These are phyloP conservation scores for Mycosarcoma mackinlayi DNA, from an alignment of 1,284 basidiomycete genomes.

Conservation along the genomic window DNA sequence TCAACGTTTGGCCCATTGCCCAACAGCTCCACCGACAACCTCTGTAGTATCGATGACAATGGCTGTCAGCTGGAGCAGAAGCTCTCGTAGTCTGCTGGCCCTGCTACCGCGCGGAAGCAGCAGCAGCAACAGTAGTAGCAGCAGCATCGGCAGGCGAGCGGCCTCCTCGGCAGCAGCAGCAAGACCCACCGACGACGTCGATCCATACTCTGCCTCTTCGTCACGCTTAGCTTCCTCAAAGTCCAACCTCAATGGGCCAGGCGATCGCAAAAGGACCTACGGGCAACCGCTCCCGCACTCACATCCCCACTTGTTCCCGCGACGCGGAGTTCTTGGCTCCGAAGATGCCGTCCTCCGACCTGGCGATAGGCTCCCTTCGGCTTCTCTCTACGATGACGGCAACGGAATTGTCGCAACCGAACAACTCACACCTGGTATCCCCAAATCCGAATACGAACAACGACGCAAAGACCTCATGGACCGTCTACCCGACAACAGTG, in stretches of 20 bases:
- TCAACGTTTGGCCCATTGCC: too few species aligned
- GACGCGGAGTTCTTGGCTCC: conserved; percentile 55
- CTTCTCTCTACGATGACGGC: conserved; percentile 23
- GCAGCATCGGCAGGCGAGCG: conserved; percentile 8
- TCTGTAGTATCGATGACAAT: conserved; percentile 4
- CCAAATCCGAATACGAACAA: conserved; percentile 82
- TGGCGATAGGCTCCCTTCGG: conserved; percentile 9
- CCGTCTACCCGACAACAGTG: conserved; percentile 78
- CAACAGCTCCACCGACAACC: too few species aligned
- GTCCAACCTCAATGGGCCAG: background rate
- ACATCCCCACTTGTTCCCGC: conserved; percentile 79
- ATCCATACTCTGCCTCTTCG: conserved; percentile 8
- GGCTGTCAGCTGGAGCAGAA: conserved; percentile 13
- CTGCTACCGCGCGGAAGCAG: conserved; percentile 19
- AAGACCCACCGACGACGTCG: conserved; percentile 34
- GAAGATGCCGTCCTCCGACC: conserved; percentile 43
- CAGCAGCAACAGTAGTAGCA: conserved; percentile 1
- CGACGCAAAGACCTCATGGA: conserved; percentile 81
- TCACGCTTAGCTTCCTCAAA: conserved; percentile 19
- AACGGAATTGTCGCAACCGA: conserved; percentile 50
- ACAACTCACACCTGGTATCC: conserved; percentile 88
- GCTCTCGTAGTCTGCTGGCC: conserved; percentile 5
- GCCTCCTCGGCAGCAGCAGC: conserved; percentile 49
- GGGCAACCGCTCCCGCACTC: conserved; percentile 82
- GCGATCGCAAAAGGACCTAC: conserved; percentile 33